phyloP scores from a whole-genome alignment of 2,329 filamentous ascomycete genomes.

The Pseudogymnoascus sp. region DNA sequence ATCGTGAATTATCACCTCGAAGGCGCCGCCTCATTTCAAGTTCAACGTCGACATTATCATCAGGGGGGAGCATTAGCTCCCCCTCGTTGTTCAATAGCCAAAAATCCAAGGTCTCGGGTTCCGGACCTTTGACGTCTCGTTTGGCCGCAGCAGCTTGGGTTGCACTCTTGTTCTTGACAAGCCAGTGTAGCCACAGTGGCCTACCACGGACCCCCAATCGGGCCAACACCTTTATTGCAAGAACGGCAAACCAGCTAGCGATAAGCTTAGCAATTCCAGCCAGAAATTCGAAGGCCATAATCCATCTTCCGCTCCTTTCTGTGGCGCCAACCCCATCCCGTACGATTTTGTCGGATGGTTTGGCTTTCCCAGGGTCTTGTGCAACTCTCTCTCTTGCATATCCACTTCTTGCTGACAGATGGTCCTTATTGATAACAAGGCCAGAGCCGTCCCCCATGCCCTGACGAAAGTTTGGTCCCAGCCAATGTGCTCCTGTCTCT shows the following conservation, averaged over 20 bases:
- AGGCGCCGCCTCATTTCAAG: conserved; percentile 61
- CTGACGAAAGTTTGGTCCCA: conserved; percentile 25
- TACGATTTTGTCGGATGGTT: conserved; percentile 35
- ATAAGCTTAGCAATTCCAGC: conserved; percentile 62
- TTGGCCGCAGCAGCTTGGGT: conserved; percentile 7
- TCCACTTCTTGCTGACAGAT: conserved; percentile 42
- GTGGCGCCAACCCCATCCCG: conserved; percentile 67
- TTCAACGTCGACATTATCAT: conserved; percentile 70
- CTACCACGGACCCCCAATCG: conserved; percentile 51
- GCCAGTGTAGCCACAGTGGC: conserved; percentile 52
- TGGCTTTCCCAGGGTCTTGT: conserved; percentile 40
- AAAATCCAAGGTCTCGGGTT: conserved; percentile 37
- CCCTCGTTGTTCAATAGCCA: conserved; percentile 45
- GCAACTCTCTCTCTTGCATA: conserved; percentile 64
- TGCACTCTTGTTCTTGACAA: conserved; percentile 17
- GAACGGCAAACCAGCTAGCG: conserved; percentile 31
- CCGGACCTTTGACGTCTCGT: conserved; percentile 19
- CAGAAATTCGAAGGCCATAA: conserved; percentile 67
- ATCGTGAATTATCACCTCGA: conserved; percentile 31
- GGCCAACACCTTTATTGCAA: conserved; percentile 35
- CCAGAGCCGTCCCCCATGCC: conserved; percentile 23
- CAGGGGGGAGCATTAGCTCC: conserved; percentile 45
- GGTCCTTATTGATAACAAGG: conserved; percentile 23
- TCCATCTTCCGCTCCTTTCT: conserved; percentile 70
- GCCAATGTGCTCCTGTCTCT: conserved; percentile 30